Evolutionary conservation across 164 flowering plant genomes (phyloP).

Genomic region (Vitis riparia): DNA sequence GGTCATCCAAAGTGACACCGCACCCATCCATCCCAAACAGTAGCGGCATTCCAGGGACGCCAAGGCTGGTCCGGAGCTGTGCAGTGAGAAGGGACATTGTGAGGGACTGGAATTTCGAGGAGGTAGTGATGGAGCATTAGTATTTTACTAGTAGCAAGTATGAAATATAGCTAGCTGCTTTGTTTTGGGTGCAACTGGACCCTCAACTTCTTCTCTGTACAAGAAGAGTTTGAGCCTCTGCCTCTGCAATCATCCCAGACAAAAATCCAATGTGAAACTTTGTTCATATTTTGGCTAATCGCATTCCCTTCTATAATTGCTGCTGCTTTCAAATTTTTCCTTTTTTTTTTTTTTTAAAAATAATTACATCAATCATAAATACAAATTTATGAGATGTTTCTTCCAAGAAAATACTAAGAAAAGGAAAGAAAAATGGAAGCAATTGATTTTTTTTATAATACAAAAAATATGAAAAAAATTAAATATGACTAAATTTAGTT

Average conservation of each 20-base stretch:
- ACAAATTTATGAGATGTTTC: no score
- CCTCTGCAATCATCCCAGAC: no score
- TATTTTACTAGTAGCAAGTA: not conserved
- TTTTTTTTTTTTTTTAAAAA: fast-evolving
- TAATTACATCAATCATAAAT: no score
- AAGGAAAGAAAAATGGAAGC: no score
- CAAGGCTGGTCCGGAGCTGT: slow-evolving; percentile 75
- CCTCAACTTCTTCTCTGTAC: not conserved
- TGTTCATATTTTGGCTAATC: no score
- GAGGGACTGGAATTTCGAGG: slow-evolving; percentile 89
- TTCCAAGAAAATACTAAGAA: no score
- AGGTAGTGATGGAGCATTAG: slow-evolving; percentile 52
- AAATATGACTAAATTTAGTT: no score
- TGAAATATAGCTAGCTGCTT: slow-evolving; percentile 1
- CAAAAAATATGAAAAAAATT: no score
- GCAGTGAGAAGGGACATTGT: slow-evolving; percentile 90
- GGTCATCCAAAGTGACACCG: slow-evolving; percentile 81
- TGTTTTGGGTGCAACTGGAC: slow-evolving; percentile 12
- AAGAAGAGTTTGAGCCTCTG: not conserved
- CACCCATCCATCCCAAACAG: slow-evolving; percentile 46
- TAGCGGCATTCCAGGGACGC: slow-evolving; percentile 49
- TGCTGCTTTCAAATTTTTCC: no score
- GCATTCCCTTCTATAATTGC: no score
- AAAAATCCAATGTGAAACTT: no score
- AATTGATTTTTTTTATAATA: no score